Base-by-base conservation (phyloP, 768 basidiomycete species). In the Rhodosporidiobolus odoratus region DNA sequence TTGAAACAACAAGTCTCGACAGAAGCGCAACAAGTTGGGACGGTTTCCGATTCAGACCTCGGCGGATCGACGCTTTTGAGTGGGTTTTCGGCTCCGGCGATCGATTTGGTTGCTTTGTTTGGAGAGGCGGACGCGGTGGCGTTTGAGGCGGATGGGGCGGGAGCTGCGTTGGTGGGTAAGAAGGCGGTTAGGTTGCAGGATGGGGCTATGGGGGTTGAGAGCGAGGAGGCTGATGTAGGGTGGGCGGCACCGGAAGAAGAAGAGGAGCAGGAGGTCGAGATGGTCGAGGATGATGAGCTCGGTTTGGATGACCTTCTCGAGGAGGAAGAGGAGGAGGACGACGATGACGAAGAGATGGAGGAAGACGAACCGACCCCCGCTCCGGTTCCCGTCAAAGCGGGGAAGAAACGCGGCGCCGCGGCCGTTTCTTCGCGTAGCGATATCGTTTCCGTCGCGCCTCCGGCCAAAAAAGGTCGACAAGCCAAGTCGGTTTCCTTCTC, bases 51-150 rank as follows among this genome's bases (percentile, higher is more conserved):
- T 30, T 90, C 88, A 21, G 91, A 92, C 76, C 85, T 84, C 65
- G 87, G 90, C 41, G 90, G 90, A 13, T 87, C 91, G 74, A 88
- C 90, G 0, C 86, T 91, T 75, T 91, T 96, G 58, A 78, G 96
- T 7, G 82, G 80, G 3, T 80, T 82, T 54, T 85, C 91, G 34
- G 86, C 87, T 16, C 86, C 88, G 67, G 89, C 92, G 4, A 96
- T 98, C 76, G 86, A 88, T 69, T 79, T 89, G 4, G 90, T 86
- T 17, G 93, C 88, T 0, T 80, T 97, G 8, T 93, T 95, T 73
- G 87, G 87, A 9, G 85, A 84, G 48, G 88, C 89, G 0, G 92
- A 92, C 77, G 86, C 86, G 17, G 89, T 87, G n/a, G 91, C 90
- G 15, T 90, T 90, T 68, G 85, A 83, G 48, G 82, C 80, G 16